A percentile compares a stretch with the other conserved stretches of the same genome.
phyloP scores from a whole-genome alignment of 768 basidiomycete genomes.

The Exidia glandulosa region DNA sequence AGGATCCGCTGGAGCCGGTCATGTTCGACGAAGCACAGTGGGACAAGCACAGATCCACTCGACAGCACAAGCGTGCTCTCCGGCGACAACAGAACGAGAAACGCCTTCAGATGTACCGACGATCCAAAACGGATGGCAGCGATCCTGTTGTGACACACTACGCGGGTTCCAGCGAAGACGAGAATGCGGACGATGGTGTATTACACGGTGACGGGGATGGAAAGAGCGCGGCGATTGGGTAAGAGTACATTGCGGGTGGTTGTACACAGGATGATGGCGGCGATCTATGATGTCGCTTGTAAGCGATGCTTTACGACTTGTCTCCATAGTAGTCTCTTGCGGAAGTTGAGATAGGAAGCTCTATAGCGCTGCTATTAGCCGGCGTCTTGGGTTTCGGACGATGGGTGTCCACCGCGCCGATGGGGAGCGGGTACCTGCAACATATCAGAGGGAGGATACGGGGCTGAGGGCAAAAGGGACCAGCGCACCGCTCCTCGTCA shows the following conservation, averaged over 20 bases:
- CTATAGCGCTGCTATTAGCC: conserved; percentile 4
- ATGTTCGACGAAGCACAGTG: conserved; percentile 53
- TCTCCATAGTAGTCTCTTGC: conserved; percentile 25
- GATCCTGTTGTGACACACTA: not conserved
- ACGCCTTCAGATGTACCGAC: too few relatives aligned
- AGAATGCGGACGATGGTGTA: too few relatives aligned
- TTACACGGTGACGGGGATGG: too few relatives aligned
- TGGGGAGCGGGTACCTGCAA: conserved; percentile 73
- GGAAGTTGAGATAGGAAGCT: conserved; percentile 12
- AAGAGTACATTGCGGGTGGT: not conserved
- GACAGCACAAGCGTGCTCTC: conserved; percentile 33
- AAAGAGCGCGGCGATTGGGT: too few relatives aligned
- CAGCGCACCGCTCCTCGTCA: conserved; percentile 87
- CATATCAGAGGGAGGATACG: not conserved
- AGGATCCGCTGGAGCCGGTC: conserved; percentile 40
- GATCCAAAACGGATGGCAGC: too few relatives aligned
- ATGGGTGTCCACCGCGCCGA: conserved; percentile 90
- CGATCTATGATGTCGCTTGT: not conserved
- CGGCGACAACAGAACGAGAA: not conserved
- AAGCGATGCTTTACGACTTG: not conserved
- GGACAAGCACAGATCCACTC: conserved; percentile 46
- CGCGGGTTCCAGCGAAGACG: too few relatives aligned
- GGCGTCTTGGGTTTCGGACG: conserved; percentile 42
- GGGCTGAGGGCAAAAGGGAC: not conserved
- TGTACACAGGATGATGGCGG: not conserved